phyloP scores from a whole-genome alignment of 1,284 basidiomycete genomes.

The Tylopilus sp. region DNA sequence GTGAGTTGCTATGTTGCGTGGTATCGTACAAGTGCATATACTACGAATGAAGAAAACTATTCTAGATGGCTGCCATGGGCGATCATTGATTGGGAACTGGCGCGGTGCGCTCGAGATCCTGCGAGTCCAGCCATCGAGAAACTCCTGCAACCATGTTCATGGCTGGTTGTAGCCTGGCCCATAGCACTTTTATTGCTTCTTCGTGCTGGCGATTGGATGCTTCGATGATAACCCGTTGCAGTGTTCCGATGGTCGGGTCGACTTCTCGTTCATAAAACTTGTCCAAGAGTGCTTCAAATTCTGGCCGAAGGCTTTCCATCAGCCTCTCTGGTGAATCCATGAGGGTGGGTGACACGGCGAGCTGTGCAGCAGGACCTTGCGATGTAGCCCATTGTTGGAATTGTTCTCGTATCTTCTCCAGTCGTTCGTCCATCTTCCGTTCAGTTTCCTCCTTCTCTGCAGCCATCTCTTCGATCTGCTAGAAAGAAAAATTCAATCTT shows the following conservation, averaged over 20 bases:
- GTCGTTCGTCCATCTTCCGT: slow-evolving; percentile 12
- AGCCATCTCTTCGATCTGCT: slow-evolving; percentile 21
- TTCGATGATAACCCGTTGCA: slow-evolving; percentile 12
- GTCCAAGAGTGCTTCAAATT: slow-evolving; percentile 18
- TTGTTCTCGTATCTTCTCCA: slow-evolving; percentile 18
- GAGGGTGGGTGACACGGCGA: not conserved
- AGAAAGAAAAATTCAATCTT: slow-evolving; percentile 7
- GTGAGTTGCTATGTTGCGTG: not conserved
- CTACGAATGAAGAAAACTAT: slow-evolving; percentile 16
- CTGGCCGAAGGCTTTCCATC: slow-evolving; percentile 21
- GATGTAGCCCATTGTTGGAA: slow-evolving; percentile 19
- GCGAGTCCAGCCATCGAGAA: slow-evolving; percentile 31
- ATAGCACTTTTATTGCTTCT: slow-evolving; percentile 24
- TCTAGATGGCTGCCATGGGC: not conserved
- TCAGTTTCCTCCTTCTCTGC: slow-evolving; percentile 12
- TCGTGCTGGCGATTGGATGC: slow-evolving; percentile 23
- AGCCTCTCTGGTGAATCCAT: slow-evolving; percentile 11
- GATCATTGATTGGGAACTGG: slow-evolving; percentile 2
- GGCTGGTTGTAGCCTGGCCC: slow-evolving; percentile 30
- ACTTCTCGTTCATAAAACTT: slow-evolving; percentile 26
- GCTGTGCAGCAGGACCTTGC: slow-evolving; percentile 4
- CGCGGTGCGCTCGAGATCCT: slow-evolving; percentile 27
- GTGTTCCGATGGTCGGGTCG: slow-evolving; percentile 15
- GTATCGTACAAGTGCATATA: slow-evolving; percentile 20
- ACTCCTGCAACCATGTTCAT: slow-evolving; percentile 33